Evolutionary conservation across 2,329 filamentous ascomycete species (phyloP), one percentile per base, ranked within the genome.

Genomic region (Alternaria gansuensis): DNA sequence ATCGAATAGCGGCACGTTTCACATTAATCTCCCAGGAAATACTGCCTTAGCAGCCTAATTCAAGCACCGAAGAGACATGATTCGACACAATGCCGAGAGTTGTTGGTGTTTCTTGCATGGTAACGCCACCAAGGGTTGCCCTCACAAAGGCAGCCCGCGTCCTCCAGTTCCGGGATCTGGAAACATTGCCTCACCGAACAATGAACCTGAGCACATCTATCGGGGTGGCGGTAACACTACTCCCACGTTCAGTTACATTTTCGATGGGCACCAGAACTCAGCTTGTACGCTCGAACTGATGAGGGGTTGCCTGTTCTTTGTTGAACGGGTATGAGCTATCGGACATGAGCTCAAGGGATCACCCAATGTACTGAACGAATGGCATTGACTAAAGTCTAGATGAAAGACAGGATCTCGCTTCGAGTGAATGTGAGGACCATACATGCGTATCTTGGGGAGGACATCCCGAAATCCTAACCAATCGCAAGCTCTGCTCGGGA

Each of bases 111-210:
- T 21, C 7, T 29, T 2, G 17, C 17, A 28, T 41, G 41, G 26
- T 26, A 26, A 26, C 40, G 17, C 21, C 36, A 48, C 14, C 43
- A 43, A 54, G 55, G 50, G 43, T 29, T n/a, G 17, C 29, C 50
- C 43, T 57, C 43, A 4, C 43, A 26, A 14, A 37, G 24, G 26
- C 34, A 13, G 50, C 24, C 26, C 23, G 13, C 34, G 28, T 36
- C 11, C 26, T 46, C n/a, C 29, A 17, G 28, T 34, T 33, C 29
- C 13, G 14, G 2, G 21, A 3, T n/a, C 2, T 23, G 2, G 31
- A 17, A 3, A 11, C 7, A 34, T 24, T 34, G 2, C 8, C 44
- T 10, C n/a, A 7, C 29, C 21, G 7, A 14, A 14, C 11, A 9
- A 13, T 14, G 5, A 34, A 11, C 29, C 17, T 9, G 21, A n/a